Base-by-base conservation (phyloP, 2,329 filamentous ascomycete genomes). In the Pyricularia sp. region DNA sequence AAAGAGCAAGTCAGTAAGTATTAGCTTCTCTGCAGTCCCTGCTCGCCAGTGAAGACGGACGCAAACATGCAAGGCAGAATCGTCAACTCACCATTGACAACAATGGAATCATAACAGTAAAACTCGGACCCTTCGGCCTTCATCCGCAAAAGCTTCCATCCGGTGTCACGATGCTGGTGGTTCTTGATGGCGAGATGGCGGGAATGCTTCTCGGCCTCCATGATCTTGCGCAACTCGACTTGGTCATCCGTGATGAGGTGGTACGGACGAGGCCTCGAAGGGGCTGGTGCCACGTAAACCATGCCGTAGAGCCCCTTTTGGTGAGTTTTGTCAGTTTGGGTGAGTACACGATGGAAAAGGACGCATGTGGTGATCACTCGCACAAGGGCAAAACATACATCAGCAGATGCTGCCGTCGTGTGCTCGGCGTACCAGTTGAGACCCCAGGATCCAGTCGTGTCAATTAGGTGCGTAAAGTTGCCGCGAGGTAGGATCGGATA, bases 71-170 rank as follows among this genome's bases (percentile, higher is more conserved):
- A 36, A 12, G 2, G n/a, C n/a, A n/a, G n/a, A 2, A 33, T 33
- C 4, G 31, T 14, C 20, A 14, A 25, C 71, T 28, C 17, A 72
- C 73, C 72, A n/a, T 74, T 74, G 25, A 74, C 72, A 6, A 74
- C 66, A 2, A 74, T 65, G 1, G 73, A 74, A 59, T 74, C 72
- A 25, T 73, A 74, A 66, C 73, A 74, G 59, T 70, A 69, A 42
- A 69, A 71, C 68, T 73, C 71, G 12, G 70, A 68, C 14, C 71
- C 72, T 58, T 72, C 72, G 7, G 71, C 68, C 30, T 69, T 61
- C 69, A 72, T 70, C 36, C 69, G 64, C 23, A 73, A 64, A 2
- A 72, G n/a, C 33, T 71, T 70, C 71, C 70, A 73, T 33, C 69
- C 66, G 11, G 70, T 70, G 30, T 72, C 72, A 12, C 72, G 69